Conservation (phyloP, 1,139 yeast species). For the Groenewaldozyma auringiensis region DNA sequence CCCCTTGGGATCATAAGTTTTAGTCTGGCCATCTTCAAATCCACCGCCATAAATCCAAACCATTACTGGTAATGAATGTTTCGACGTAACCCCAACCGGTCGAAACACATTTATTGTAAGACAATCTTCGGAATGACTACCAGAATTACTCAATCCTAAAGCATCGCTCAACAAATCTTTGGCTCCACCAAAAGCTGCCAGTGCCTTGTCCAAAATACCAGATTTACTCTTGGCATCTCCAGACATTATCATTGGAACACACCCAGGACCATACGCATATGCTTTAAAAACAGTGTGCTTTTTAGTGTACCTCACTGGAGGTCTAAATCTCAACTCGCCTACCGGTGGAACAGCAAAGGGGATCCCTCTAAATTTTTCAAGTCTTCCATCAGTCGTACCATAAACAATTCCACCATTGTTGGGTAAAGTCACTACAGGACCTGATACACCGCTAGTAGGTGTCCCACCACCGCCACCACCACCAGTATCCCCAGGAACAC, state of each 20-base stretch:
- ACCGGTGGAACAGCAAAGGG: constrained; percentile 26
- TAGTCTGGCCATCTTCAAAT: constrained; percentile 21
- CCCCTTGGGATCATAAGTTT: constrained; percentile 12
- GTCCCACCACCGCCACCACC: too few relatives aligned
- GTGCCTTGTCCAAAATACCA: neutral
- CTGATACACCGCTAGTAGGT: too few relatives aligned
- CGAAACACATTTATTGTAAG: constrained; percentile 17
- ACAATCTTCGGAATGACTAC: constrained; percentile 19
- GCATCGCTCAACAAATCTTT: neutral
- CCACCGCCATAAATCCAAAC: constrained; percentile 36
- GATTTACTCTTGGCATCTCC: neutral
- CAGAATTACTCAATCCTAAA: neutral
- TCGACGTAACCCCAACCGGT: constrained; percentile 14
- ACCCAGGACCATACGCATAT: constrained; percentile 15
- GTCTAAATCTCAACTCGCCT: constrained; percentile 19
- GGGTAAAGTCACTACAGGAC: neutral
- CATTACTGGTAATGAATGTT: constrained; percentile 26
- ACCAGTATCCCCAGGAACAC: too few relatives aligned
- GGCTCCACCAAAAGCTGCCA: constrained; percentile 1
- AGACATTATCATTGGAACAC: constrained; percentile 9
- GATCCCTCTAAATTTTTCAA: constrained; percentile 22
- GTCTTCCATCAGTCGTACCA: neutral
- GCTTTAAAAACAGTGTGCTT: constrained; percentile 11
- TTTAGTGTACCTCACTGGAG: constrained; percentile 17
- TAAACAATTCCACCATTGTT: neutral